Evolutionary conservation across 164 flowering plant species (phyloP), one percentile per base, ranked within the genome.

Genomic region (Magnolia sinica): DNA sequence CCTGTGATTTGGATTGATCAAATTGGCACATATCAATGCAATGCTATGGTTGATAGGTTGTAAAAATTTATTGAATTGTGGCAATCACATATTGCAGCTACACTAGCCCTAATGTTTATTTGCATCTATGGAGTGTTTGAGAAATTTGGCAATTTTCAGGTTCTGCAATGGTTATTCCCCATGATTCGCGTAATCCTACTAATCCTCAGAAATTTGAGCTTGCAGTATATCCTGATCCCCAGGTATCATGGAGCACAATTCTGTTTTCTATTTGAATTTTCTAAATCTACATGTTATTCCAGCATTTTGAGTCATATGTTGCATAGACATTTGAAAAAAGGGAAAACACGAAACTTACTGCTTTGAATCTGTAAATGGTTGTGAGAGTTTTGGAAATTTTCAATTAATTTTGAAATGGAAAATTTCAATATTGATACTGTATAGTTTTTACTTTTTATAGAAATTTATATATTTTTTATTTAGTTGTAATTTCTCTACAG

Each of bases 201-300:
- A 88, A 83, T 83, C 92, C 97, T 79, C 82, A 82, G 70, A 92
- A 89, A 80, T 84, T 94, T 88, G 94, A 91, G 89, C 92, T 96
- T 80, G 93, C 89, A 8, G 83, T 96, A 71, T 94, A 94, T 83
- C 9, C 89, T 75, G 79, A 86, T 76, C 31, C 74, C 65, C 91
- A 90, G 99, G 99, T 93, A 86, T 55, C 7, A 37, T 37, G 45
- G 45, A 37, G 45, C 45, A 37, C 45, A 37, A 37, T 37, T 37
- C 45, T 37, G 45, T 37, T 37, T 37, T 37, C 45, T 37, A 4
- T 37, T 37, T 37, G 7, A 37, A 4, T 37, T 37, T 37, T 37
- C 45, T 37, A 37, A 37, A 37, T 37, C 45, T 37, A 37, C 4
- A 37, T 37, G 45, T 37, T 37, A 37, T 3, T 37, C 7, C 45